Base-by-base conservation (phyloP, 2,329 filamentous ascomycete species). In the Ustulina deusta region DNA sequence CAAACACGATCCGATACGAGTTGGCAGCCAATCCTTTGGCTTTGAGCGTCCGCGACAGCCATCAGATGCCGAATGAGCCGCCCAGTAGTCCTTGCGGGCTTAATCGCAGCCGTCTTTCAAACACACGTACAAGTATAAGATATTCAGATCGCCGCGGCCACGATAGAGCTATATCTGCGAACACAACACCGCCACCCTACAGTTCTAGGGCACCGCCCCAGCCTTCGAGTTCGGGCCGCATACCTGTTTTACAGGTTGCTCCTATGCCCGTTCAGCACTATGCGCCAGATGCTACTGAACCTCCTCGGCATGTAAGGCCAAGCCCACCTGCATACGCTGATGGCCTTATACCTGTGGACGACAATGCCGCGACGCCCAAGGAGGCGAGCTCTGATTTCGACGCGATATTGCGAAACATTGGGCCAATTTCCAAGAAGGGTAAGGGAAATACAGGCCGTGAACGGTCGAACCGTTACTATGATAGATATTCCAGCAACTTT, bases 401-500 rank as follows among this genome's bases (percentile, higher is more conserved):
- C 27, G 46, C 65, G 0, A 70, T 70, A 46, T 61, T 70, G 40
- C 29, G 63, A 17, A 70, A 69, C 10, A 70, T 70, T 11, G 63
- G 56, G 7, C 59, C 62, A 1, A 55, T 69, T 13, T 11, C 60
- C 0, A 70, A 66, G 63, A 61, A 61, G 7, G 42, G 32, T 0
- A 63, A 57, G 6, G 40, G 40, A 2, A 68, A 56, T 0, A 51
- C 20, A 15, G 9, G 61, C 22, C 61, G 65, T 11, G 61, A 65
- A 32, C 46, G 68, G 32, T 58, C 52, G 13, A 61, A 34, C 51
- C 61, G 68, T 9, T 70, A 68, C 40, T 68, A 67, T 25, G 68
- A 70, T 44, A 62, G 68, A 20, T 70, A 68, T 44, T 56, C 57
- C 2, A 68, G 61, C 65, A 70, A 70, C 44, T 65, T 63, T 49